A percentile compares a stretch with the other conserved stretches of the same genome.
These are phyloP conservation scores for Trametes elegans DNA, from an alignment of 768 basidiomycete genomes.

Conservation along the genomic window DNA sequence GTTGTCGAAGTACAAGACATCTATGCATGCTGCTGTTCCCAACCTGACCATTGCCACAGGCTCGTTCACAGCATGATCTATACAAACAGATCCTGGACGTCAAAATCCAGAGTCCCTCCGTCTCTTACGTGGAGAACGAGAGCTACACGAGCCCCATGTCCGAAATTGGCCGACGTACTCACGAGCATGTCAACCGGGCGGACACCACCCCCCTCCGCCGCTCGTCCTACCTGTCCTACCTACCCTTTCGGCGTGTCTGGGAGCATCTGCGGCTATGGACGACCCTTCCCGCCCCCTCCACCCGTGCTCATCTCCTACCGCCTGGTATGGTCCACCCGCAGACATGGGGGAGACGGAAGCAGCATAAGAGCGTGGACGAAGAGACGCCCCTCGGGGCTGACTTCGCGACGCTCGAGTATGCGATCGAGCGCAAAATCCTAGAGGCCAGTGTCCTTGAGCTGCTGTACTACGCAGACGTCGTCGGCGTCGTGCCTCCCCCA, in stretches of 20 bases:
- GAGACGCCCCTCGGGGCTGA: conserved; percentile 55
- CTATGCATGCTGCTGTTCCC: background rate
- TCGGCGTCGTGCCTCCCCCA: conserved; percentile 64
- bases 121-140: conserved; percentile 73
- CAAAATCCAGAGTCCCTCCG: conserved; percentile 60
- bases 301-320: background rate
- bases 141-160: conserved; percentile 69
- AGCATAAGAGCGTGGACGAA: conserved; percentile 44
- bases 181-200: conserved; percentile 53
- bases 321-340: conserved; percentile 18
- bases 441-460: conserved; percentile 77
- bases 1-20: conserved; percentile 60
- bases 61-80: conserved; percentile 76
- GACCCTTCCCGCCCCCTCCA: background rate
- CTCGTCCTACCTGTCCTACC: conserved; percentile 37
- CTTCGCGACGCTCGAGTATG: conserved; percentile 72
- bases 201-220: conserved; percentile 20
- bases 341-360: conserved; percentile 25
- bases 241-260: conserved; percentile 52
- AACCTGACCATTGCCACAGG: conserved; percentile 39
- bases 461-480: conserved; percentile 83
- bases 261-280: conserved; percentile 40
- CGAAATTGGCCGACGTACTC: conserved; percentile 59
- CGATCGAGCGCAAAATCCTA: conserved; percentile 79
- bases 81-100: conserved; percentile 80